A percentile compares a stretch with the other conserved stretches of the same genome.
Evolutionary conservation across 192 early-diverging fungal species (phyloP).

Genomic region (Spizellomyces sp.): DNA sequence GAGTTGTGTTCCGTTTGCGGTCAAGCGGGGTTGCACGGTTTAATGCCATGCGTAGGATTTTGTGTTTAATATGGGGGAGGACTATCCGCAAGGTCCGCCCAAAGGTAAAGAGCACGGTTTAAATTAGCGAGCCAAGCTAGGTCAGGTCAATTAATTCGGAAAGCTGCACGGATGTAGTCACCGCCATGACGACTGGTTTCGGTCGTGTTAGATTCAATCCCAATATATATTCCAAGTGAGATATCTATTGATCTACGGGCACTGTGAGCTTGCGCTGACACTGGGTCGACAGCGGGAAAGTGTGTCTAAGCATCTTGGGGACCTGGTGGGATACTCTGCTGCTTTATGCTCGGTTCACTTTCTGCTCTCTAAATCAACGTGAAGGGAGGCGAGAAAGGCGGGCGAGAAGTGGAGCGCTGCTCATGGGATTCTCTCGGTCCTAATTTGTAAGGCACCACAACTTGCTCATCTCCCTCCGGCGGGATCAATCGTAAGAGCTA

Average conservation of each 20-base stretch:
- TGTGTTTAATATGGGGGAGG: constrained; percentile 55
- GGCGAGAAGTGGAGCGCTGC: constrained; percentile 62
- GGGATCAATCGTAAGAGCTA: too few species aligned
- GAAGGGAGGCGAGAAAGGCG: constrained; percentile 39
- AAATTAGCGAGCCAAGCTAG: not conserved
- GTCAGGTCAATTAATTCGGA: not conserved
- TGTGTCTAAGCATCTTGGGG: constrained; percentile 53
- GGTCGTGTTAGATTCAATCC: constrained; percentile 62
- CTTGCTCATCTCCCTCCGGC: not conserved
- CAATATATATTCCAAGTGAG: constrained; percentile 54
- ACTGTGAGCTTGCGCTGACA: not conserved
- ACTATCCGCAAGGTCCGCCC: constrained; percentile 61
- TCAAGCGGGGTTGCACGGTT: too few species aligned
- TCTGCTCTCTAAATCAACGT: not conserved
- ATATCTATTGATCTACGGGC: not conserved
- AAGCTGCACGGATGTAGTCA: constrained; percentile 19
- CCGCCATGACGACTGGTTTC: constrained; percentile 56
- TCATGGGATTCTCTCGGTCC: constrained; percentile 60
- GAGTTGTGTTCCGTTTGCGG: too few species aligned
- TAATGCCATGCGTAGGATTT: constrained; percentile 36
- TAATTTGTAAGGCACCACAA: constrained; percentile 42
- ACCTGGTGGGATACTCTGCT: constrained; percentile 50
- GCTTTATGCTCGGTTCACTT: not conserved
- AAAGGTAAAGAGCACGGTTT: constrained; percentile 42
- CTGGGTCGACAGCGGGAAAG: constrained; percentile 19